Evolutionary conservation across 148 eudicot genomes (phyloP), one percentile per base, ranked within the genome.

Genomic region (Selenicereus undatus): DNA sequence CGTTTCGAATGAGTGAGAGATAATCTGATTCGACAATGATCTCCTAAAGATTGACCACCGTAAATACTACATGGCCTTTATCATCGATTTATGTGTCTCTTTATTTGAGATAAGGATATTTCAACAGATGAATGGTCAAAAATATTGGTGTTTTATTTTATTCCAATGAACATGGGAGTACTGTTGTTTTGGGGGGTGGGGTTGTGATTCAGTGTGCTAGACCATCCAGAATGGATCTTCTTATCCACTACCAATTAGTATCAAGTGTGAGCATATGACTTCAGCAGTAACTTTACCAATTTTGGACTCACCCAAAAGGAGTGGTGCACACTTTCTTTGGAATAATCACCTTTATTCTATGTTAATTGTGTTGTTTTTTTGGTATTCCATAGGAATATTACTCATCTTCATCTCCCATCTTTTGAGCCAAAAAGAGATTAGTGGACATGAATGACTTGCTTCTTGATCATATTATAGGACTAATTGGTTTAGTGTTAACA

Each of bases 241-340:
- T 56, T 18, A 17, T 5, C 17, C 62, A 39, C 62, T 18, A 11
- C 14, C 52, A 48, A 48, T 1, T 32, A 0, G 43, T 39, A 39
- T 39, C 43, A 39, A 52, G 22, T 60, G 17, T 22, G 3, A 14
- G 5, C 9, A 21, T 60, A 60, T 60, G 65, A 29, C 68, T 64
- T n/a, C 12, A 64, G 68, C 68, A 64, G 68, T 64, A 64, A 64
- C 68, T 64, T 64, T 64, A 7, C 68, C 68, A 26, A 64, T 64
- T 64, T 64, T 64, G 68, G 68, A 64, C 68, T 64, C 68, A 22
- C 11, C 4, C 18, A 24, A 64, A 64, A 64, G 29, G 68, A 64
- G 68, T 64, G 68, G 68, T 64, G 27, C 29, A 16, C n/a, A 24
- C 68, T 64, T 7, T 11, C 26, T 64, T 64, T 64, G 68, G 68